phyloP scores from a whole-genome alignment of 768 basidiomycete genomes.

The Collybia sp. region DNA sequence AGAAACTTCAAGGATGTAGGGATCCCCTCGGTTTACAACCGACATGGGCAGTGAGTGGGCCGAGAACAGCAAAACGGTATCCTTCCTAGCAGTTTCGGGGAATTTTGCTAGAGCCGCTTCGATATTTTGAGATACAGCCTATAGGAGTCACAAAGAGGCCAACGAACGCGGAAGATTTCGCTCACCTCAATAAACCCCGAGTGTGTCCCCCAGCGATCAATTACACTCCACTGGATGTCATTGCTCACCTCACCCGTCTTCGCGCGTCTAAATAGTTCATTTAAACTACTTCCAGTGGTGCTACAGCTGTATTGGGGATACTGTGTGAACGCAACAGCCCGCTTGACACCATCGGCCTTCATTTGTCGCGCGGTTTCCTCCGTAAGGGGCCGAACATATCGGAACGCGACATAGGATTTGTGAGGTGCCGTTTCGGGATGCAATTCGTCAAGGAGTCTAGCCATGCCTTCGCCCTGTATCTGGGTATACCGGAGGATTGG shows the following conservation, averaged over 20 bases:
- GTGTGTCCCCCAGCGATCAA: conserved; percentile 97
- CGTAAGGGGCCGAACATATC: conserved; percentile 88
- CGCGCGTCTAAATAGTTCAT: conserved; percentile 77
- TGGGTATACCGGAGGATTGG: conserved; percentile 91
- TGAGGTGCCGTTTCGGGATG: conserved; percentile 91
- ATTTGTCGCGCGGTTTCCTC: conserved; percentile 78
- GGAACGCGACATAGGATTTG: conserved; percentile 94
- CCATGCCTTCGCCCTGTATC: conserved; percentile 88
- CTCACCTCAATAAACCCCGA: conserved; percentile 89
- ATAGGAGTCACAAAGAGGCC: conserved; percentile 6
- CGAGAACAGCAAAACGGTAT: conserved; percentile 87
- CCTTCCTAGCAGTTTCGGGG: conserved; percentile 60
- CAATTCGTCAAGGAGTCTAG: conserved; percentile 87
- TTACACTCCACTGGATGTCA: conserved; percentile 89
- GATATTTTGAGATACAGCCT: conserved; percentile 92
- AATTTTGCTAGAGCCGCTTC: conserved; percentile 79
- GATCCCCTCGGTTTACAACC: conserved; percentile 97
- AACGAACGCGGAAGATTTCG: conserved; percentile 5
- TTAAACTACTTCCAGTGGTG: conserved; percentile 95
- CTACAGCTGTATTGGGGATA: conserved; percentile 99
- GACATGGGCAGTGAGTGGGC: conserved; percentile 98
- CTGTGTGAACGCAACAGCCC: conserved; percentile 95
- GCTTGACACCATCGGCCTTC: conserved; percentile 84
- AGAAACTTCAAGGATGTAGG: conserved; percentile 93
- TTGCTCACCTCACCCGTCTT: conserved; percentile 56